phyloP scores from a whole-genome alignment of 208 protist genomes.

The Paratrypanosoma confusum region DNA sequence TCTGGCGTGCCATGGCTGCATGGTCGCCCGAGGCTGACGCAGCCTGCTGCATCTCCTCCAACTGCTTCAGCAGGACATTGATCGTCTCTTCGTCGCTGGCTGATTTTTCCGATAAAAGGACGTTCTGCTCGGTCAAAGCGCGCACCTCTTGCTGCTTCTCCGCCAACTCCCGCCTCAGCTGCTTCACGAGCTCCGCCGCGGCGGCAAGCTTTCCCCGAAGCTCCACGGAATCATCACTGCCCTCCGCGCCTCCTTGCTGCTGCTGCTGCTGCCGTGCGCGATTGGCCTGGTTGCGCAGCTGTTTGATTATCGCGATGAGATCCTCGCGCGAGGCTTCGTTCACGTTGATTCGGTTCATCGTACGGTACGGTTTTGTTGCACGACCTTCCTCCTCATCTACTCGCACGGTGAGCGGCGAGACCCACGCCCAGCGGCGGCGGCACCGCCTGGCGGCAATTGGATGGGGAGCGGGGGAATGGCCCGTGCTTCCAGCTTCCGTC shows the following conservation, averaged over 20 bases:
- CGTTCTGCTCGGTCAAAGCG: slow-evolving; percentile 39
- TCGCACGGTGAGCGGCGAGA: no score
- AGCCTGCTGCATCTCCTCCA: slow-evolving; percentile 27
- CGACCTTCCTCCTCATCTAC: no score
- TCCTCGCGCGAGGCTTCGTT: slow-evolving; percentile 36
- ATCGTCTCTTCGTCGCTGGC: slow-evolving; percentile 71
- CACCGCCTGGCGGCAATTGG: no score
- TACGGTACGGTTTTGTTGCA: no score
- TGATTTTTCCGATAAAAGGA: slow-evolving; percentile 46
- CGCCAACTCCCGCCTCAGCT: slow-evolving; percentile 24
- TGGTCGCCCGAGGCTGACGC: background rate
- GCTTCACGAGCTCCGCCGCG: slow-evolving; percentile 27
- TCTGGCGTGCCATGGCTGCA: background rate
- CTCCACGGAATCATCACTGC: slow-evolving; percentile 10
- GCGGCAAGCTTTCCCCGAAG: slow-evolving; percentile 7
- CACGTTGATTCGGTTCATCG: no score
- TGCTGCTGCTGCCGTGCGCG: slow-evolving; percentile 13
- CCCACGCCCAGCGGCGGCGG: no score
- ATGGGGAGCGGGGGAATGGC: no score
- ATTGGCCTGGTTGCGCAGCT: slow-evolving; percentile 22
- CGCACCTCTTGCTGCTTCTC: slow-evolving; percentile 47
- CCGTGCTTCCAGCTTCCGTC: no score
- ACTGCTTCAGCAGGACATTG: slow-evolving; percentile 38
- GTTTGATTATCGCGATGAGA: slow-evolving; percentile 42
- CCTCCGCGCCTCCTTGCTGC: slow-evolving; percentile 2